Evolutionary conservation across 73 alveolate species (phyloP).

Genomic region (Diophrys sp.): DNA sequence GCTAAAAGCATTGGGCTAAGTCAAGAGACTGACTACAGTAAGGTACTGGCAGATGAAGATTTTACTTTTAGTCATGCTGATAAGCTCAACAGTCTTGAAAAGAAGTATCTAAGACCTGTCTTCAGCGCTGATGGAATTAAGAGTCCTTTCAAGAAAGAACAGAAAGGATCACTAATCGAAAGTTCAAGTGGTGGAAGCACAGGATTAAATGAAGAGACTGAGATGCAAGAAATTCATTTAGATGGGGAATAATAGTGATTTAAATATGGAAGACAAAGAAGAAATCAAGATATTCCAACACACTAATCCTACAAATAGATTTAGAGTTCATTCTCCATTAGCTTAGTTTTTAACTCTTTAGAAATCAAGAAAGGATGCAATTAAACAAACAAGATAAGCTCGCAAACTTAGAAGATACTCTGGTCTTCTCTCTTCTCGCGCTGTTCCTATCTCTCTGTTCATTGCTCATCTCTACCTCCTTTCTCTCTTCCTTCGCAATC

Average conservation of each 20-base stretch:
- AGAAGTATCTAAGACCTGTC: neutral
- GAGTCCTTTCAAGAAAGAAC: neutral
- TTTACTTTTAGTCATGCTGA: slow-evolving; percentile 4
- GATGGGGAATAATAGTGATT: neutral
- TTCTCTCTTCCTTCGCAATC: neutral
- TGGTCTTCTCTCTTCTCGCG: neutral
- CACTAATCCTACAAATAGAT: neutral
- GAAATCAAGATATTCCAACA: too few relatives aligned
- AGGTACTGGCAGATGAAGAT: slow-evolving; percentile 24
- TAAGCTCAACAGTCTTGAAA: neutral
- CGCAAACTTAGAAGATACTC: neutral
- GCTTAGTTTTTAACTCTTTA: neutral
- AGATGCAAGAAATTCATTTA: neutral
- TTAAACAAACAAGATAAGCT: neutral
- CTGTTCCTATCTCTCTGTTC: neutral
- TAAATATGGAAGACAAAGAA: too few relatives aligned
- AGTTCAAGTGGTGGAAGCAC: slow-evolving; percentile 1
- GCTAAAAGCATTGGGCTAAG: slow-evolving; percentile 44
- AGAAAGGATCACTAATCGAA: neutral
- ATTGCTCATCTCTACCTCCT: neutral
- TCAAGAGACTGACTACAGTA: slow-evolving; percentile 14
- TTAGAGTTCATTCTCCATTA: neutral
- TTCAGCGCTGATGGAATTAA: neutral
- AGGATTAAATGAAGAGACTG: neutral
- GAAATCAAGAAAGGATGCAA: neutral